Base-by-base conservation (phyloP, 1,284 basidiomycete species). In the Moesziomyces sp. region DNA sequence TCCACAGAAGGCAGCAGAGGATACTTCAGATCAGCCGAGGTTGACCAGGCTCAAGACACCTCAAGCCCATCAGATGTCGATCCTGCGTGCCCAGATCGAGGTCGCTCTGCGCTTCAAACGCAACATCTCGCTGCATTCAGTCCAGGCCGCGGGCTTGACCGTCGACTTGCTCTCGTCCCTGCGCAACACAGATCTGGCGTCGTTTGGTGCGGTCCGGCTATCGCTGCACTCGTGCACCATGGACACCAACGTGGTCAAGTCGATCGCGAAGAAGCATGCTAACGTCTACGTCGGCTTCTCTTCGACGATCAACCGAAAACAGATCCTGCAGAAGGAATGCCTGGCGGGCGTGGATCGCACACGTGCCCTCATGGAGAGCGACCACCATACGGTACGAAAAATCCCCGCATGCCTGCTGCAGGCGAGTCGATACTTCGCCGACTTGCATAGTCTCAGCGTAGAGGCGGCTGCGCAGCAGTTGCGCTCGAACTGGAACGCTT, bases 181-280 rank as follows among this genome's bases (percentile, higher is more conserved):
- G 13, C 56, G 53, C 33, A 68, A 69, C 18, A 50, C 64, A 16
- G 52, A 62, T 18, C 52, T 52, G 8, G 52, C 66, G 1, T 46
- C 58, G 14, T 77, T 69, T n/a, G 55, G 66, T n/a, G 67, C 68
- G 7, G 46, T 77, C 19, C 64, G 70, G 11, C 24, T 82, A 5
- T 73, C 70, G 5, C 58, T 83, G 19, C 81, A 83, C 53, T 80
- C 77, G 26, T 83, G 80, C 67, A 82, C 81, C 3, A 68, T 82
- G 33, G 77, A 77, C 52, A 58, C 61, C 33, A 68, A 76, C 43
- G 70, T 76, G 44, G 74, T 83, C 40, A 47, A 23, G 16, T 69
- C 64, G 6, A 61, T 82, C 23, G 66, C 76, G 24, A 68, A 66
- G 26, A 61, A 53, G 49, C 74, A 83, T 40, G 40, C 64, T 6